Conservation (phyloP, 108 stramenopile species). For the Pseudonitzschia multistriata region DNA sequence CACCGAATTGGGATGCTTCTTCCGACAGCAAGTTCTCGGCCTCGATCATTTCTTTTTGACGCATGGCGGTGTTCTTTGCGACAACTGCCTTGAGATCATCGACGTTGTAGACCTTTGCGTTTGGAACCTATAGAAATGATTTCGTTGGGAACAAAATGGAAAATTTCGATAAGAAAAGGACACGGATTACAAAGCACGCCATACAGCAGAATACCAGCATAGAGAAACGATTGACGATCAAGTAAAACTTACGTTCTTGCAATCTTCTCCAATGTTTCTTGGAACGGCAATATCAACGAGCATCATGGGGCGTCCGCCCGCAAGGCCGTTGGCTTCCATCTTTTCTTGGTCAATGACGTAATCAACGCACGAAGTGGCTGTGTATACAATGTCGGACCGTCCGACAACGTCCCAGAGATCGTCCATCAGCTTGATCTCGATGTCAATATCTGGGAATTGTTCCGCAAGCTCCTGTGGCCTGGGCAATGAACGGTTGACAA, state of each 20-base stretch:
- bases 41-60: slow-evolving; percentile 97
- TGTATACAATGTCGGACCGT: slow-evolving; percentile 93
- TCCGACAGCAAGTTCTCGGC: slow-evolving; percentile 89
- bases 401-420: slow-evolving; percentile 90
- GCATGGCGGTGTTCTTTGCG: slow-evolving; percentile 96
- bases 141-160: slow-evolving; percentile 3
- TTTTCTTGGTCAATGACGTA: slow-evolving; percentile 80
- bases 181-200: neutral
- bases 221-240: neutral
- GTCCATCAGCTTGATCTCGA: slow-evolving; percentile 87
- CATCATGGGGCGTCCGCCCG: slow-evolving; percentile 82
- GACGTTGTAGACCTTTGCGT: slow-evolving; percentile 92
- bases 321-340: slow-evolving; percentile 79
- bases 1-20: slow-evolving; percentile 82
- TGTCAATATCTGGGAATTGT: slow-evolving; percentile 91
- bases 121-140: slow-evolving; percentile 53
- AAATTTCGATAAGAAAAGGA: slow-evolving; percentile 12
- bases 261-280: slow-evolving; percentile 91
- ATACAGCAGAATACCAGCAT: too few relatives aligned
- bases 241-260: slow-evolving; percentile 64
- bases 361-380: slow-evolving; percentile 85
- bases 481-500: slow-evolving; percentile 90
- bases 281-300: slow-evolving; percentile 99
- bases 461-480: slow-evolving; percentile 82
- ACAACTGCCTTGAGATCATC: slow-evolving; percentile 98